Evolutionary conservation across 75 land plant species (phyloP).

Genomic region (Selaginella tamariscina): DNA sequence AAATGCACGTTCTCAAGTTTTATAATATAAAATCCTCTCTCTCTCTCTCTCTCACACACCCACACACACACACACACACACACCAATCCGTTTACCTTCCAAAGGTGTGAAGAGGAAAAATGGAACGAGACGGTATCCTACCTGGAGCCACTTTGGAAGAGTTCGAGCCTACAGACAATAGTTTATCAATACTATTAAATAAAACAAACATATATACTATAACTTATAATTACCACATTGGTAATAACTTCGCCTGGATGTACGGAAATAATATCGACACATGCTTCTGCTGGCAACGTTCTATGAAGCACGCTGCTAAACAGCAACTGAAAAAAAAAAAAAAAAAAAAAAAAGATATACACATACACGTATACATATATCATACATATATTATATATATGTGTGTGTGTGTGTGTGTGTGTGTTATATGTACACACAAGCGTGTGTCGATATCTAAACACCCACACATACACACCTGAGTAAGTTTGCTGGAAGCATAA

Average conservation of each 20-base stretch:
- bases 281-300: slow-evolving; percentile 70
- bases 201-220: neutral
- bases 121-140: neutral
- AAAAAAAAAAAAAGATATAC: neutral
- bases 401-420: too few species aligned
- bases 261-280: slow-evolving; percentile 54
- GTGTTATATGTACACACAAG: too few species aligned
- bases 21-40: too few species aligned
- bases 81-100: slow-evolving; percentile 46
- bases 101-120: slow-evolving; percentile 62
- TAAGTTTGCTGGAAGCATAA: slow-evolving; percentile 80
- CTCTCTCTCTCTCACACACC: too few species aligned
- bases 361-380: too few species aligned
- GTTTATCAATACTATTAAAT: neutral
- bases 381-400: too few species aligned
- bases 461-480: slow-evolving; percentile 68
- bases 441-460: too few species aligned
- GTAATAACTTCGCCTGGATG: slow-evolving; percentile 86
- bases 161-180: slow-evolving; percentile 15
- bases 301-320: slow-evolving; percentile 72
- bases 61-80: slow-evolving; percentile 13
- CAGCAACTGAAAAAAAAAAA: slow-evolving; percentile 39
- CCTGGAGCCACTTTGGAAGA: slow-evolving; percentile 13
- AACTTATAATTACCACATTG: slow-evolving; percentile 53
- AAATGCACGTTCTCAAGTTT: too few species aligned